Base-by-base conservation (phyloP, 352 stramenopile species). In the Hyaloperonospora brassicae region DNA sequence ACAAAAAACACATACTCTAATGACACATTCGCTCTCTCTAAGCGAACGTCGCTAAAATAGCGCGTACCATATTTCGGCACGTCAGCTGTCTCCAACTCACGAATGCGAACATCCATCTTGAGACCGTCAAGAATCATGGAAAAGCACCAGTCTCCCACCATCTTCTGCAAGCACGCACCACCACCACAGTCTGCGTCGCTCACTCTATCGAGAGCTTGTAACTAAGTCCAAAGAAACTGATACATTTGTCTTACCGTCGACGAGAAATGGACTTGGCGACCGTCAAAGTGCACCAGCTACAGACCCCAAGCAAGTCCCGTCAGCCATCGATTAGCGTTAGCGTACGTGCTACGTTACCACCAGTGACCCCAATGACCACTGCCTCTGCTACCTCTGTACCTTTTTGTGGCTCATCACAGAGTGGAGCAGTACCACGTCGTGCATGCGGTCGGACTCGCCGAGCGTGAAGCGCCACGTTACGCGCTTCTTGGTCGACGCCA, bases 371-470 rank as follows among this genome's bases (percentile, higher is more conserved):
- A 49, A 12, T 14, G 14, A 41, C 1, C 23, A 25, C 2, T 50
- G 13, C 9, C 22, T 8, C 8, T 34, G 14, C 31, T 5, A 31
- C 7, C 21, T 48, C 38, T 41, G 25, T 27, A 81, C 73, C 68
- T 93, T 93, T 67, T 93, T 93, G 64, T 89, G 87, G 38, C 75
- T 86, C 73, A 93, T 86, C 50, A 88, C 70, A 17, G 83, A 93
- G 68, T 93, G 83, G 48, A 83, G 58, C 38, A 93, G 63, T 57
- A 86, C 71, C 36, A 91, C 76, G 51, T 89, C 78, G 56, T 93
- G 83, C 43, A 72, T 66, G 43, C 63, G 72, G 47, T 93, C 83
- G 1, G 68, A 68, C 38, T 91, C 80, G 48, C 84, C 81, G 38
- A 93, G 64, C 38, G 81, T 84, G 49, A 93, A 93, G 39, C 77